Evolutionary conservation across 2,329 filamentous ascomycete species (phyloP), one percentile per base, ranked within the genome.

Genomic region (Cladosporium sp.): DNA sequence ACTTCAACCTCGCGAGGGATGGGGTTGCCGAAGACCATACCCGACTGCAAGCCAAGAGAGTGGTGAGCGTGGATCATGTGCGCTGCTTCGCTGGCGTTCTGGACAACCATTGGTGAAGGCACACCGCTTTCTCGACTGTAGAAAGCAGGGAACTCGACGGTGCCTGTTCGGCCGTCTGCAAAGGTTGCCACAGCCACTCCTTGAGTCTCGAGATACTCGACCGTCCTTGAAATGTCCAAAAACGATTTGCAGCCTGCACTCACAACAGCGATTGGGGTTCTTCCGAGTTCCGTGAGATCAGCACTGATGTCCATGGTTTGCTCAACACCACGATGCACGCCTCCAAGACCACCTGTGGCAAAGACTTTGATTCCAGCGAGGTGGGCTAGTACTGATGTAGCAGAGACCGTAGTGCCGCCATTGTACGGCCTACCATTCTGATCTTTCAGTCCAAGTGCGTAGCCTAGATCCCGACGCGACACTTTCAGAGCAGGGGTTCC

Each of bases 211-310:
- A 88, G 77, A 65, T 85, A 87, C 76, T 99, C 94, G 4, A 99
- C 80, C 0, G 94, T 99, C 53, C 90, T 82, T 2, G 89, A 86
- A 59, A 97, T 91, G 70, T 99, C 94, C 36, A 99, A 80, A 73
- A 99, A 97, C 61, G 93, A 94, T 76, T 99, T 99, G 76, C 91
- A 95, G 13, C 94, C 94, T 63, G 89, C 91, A 72, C 88, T 89
- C 53, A 99, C 80, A 2, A 99, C 92, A 24, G 92, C 88, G 53
- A 99, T 87, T 10, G 90, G 85, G 7, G 92, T 97, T 58, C 91
- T 83, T 15, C 94, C 92, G 51, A 99, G 83, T 78, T 97, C 94
- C 3, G 90, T 97, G 60, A 99, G 80, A 74, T 99, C 94, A 39
- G 94, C 93, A 60, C 93, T 97, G 61, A 99, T 84, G 71, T 99